Conservation (phyloP, 495 filamentous ascomycete genomes). For the Xylaria sp. region DNA sequence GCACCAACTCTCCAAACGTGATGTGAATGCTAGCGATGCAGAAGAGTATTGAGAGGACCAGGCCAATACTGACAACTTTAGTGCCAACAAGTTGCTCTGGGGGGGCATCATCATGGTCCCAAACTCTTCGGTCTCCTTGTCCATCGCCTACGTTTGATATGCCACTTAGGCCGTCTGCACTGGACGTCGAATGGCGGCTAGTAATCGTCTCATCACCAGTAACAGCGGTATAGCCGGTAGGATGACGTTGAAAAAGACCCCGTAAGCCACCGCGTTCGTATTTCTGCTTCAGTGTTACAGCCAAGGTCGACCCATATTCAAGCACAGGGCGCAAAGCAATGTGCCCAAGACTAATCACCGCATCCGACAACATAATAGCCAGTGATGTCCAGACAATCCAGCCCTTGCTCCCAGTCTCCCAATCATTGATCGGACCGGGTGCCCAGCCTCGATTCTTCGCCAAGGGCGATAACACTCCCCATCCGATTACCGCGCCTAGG, state of each 20-base stretch:
- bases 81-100: constrained; percentile 80
- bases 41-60: constrained; percentile 76
- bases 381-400: constrained; percentile 98
- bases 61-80: constrained; percentile 72
- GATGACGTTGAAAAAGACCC: constrained; percentile 30
- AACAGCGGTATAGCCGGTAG: constrained; percentile 31
- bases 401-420: constrained; percentile 90
- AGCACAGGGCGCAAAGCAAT: constrained; percentile 69
- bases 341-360: constrained; percentile 85
- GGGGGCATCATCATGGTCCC: constrained; percentile 76
- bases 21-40: constrained; percentile 82
- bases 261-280: constrained; percentile 30
- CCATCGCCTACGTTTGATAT: constrained; percentile 18
- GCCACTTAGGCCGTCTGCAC: constrained; percentile 8
- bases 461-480: constrained; percentile 88
- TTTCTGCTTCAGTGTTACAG: constrained; percentile 25
- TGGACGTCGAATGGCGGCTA: constrained; percentile 31
- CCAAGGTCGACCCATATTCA: constrained; percentile 28
- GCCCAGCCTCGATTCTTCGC: constrained; percentile 90
- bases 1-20: constrained; percentile 75
- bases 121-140: constrained; percentile 31
- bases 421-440: constrained; percentile 81
- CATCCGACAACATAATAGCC: constrained; percentile 96
- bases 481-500: constrained; percentile 86
- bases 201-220: constrained; percentile 29